Base-by-base conservation (phyloP, 176 grass and related monocot genomes). In the Miscanthus lutarioriparius region DNA sequence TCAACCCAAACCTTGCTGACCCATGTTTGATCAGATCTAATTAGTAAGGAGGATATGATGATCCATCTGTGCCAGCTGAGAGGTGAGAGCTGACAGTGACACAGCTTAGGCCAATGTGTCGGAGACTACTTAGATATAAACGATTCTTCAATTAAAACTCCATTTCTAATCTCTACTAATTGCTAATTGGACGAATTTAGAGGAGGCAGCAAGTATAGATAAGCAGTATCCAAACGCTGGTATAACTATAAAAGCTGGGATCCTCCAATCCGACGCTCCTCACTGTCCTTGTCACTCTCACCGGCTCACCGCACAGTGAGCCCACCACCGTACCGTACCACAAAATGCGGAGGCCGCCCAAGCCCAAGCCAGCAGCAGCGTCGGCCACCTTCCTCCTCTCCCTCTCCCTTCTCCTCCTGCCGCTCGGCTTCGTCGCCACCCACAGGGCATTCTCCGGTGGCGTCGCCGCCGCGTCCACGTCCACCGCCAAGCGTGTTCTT, bases 241-340 rank as follows among this genome's bases (percentile, higher is more conserved):
- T n/a, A n/a, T 3, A n/a, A n/a, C n/a, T 58, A 76, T 83, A 64
- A 73, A 86, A 53, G 66, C 27, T 48, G 27, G 17, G 25, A 25
- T 68, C 70, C 68, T 64, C 78, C 64, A 8, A 48, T 38, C 22
- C 54, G 54, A 58, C 54, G 16, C 48, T 23, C 72, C 26, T 25
- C 40, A 27, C 47, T 51, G 89, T 87, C 80, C 80, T 47, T 62
- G 80, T 90, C 74, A 39, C 49, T 70, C 37, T 35, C 87, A 56
- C 70, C 12, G 12, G 56, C 20, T 58, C 3, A 5, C 49, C 1
- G 12, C 38, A 1, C 64, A 64, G 9, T 63, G 40, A 59, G 23
- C 33, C 71, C 62, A 81, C 84, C 72, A 54, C 72, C 38, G 69
- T 71, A 27, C 40, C 2, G 63, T 30, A 76, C 49, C 74, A 36